These are phyloP conservation scores for Periconia sp. DNA, from an alignment of 2,329 filamentous ascomycete genomes.

Conservation along the genomic window DNA sequence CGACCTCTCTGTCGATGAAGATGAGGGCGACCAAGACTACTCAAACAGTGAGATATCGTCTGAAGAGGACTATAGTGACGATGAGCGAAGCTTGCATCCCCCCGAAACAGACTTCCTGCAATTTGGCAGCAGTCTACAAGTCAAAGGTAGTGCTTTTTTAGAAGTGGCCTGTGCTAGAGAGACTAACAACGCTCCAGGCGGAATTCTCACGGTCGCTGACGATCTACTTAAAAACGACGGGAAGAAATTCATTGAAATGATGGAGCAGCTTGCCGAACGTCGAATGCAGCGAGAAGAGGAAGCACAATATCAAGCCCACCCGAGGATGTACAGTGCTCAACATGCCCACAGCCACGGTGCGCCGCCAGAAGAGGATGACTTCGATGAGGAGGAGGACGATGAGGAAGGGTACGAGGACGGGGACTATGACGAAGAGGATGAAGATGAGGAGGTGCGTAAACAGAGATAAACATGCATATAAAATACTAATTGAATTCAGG, in stretches of 20 bases:
- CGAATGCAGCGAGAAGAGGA: constrained; percentile 97
- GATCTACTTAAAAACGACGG: constrained; percentile 98
- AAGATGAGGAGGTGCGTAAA: constrained; percentile 42
- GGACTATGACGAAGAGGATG: constrained; percentile 53
- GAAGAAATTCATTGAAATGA: constrained; percentile 99
- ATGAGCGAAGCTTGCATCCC: constrained; percentile 69
- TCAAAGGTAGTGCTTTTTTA: constrained; percentile 69
- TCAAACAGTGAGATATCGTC: constrained; percentile 64
- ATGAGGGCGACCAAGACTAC: constrained; percentile 61
- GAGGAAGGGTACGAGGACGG: constrained; percentile 66
- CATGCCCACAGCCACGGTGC: constrained; percentile 68
- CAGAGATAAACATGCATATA: constrained; percentile 12
- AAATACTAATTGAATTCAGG: constrained; percentile 62
- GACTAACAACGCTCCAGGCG: constrained; percentile 65
- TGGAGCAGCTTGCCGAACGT: constrained; percentile 97
- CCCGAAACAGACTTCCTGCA: constrained; percentile 89
- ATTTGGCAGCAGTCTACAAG: constrained; percentile 95
- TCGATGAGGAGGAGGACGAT: constrained; percentile 72
- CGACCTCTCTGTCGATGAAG: constrained; percentile 62
- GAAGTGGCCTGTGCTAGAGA: constrained; percentile 15
- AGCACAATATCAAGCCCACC: constrained; percentile 68
- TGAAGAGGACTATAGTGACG: constrained; percentile 71
- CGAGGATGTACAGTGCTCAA: constrained; percentile 58
- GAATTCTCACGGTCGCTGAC: constrained; percentile 97
- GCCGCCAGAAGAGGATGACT: constrained; percentile 77